Evolutionary conservation across 805 yeast genomes (phyloP).

Genomic region (Myxozyma sirexii): DNA sequence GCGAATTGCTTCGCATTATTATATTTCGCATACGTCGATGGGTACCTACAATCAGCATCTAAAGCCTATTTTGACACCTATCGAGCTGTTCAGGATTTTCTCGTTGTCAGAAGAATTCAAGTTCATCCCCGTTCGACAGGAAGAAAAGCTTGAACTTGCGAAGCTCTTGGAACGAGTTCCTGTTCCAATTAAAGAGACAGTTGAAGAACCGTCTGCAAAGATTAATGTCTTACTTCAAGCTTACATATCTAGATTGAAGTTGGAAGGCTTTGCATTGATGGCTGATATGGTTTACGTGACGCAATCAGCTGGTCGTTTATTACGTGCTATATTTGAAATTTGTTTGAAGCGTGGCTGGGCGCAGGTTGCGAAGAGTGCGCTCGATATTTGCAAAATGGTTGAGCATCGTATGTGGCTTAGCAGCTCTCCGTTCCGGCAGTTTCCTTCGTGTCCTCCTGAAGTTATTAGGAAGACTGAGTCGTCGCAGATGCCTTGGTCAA

Average conservation of each 20-base stretch:
- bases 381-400: constrained; percentile 76
- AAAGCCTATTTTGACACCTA: constrained; percentile 64
- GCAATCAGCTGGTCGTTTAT: constrained; percentile 87
- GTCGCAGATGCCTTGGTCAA: constrained; percentile 79
- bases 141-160: constrained; percentile 74
- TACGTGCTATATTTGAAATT: constrained; percentile 84
- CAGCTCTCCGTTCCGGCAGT: constrained; percentile 84
- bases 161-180: constrained; percentile 77
- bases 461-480: constrained; percentile 74
- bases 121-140: constrained; percentile 80
- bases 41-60: constrained; percentile 63
- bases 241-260: constrained; percentile 71
- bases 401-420: constrained; percentile 83
- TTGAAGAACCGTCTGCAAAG: constrained; percentile 74
- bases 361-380: constrained; percentile 54
- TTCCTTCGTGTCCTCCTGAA: constrained; percentile 67
- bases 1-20: constrained; percentile 80
- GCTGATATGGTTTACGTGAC: constrained; percentile 92
- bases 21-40: constrained; percentile 76
- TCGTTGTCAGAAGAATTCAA: constrained; percentile 83
- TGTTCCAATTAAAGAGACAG: constrained; percentile 75
- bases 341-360: constrained; percentile 75
- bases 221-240: constrained; percentile 80
- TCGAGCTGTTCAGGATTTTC: constrained; percentile 78
- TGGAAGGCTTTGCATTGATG: constrained; percentile 88